Conservation (phyloP, 768 basidiomycete species). For the Tephrocybe sp. region DNA sequence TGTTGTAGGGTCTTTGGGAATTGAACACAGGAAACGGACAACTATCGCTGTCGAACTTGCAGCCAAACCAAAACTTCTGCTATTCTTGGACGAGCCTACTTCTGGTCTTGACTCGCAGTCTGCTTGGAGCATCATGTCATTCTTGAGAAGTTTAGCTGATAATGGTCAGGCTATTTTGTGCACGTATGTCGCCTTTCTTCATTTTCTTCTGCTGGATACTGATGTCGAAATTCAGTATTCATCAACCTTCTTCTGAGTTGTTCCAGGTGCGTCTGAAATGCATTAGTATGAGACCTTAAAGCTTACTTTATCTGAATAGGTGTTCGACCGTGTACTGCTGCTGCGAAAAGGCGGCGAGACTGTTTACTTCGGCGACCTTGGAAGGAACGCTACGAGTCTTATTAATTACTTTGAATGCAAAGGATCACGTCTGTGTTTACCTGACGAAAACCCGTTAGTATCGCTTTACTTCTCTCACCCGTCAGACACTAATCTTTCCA, state of each 20-base stretch:
- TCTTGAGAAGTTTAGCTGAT: slow-evolving; percentile 75
- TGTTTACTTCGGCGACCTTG: slow-evolving; percentile 75
- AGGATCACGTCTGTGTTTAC: slow-evolving; percentile 60
- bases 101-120: slow-evolving; percentile 86
- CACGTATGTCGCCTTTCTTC: slow-evolving; percentile 51
- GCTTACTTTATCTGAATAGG: slow-evolving; percentile 24
- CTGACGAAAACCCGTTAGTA: slow-evolving; percentile 71
- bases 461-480: no score
- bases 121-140: slow-evolving; percentile 79
- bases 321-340: slow-evolving; percentile 74
- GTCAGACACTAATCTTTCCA: not conserved
- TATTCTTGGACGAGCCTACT: slow-evolving; percentile 91
- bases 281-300: not conserved
- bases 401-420: slow-evolving; percentile 75
- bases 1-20: slow-evolving; percentile 63
- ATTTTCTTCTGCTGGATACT: not conserved
- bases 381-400: slow-evolving; percentile 58
- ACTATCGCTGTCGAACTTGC: slow-evolving; percentile 89
- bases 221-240: slow-evolving; percentile 33
- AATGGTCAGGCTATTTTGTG: slow-evolving; percentile 87
- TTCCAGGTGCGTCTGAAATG: slow-evolving; percentile 49
- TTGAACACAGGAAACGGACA: slow-evolving; percentile 77
- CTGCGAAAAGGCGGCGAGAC: slow-evolving; percentile 77
- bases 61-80: slow-evolving; percentile 78
- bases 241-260: slow-evolving; percentile 79